phyloP scores from a whole-genome alignment of 768 basidiomycete species.

The Mycena belliarum region DNA sequence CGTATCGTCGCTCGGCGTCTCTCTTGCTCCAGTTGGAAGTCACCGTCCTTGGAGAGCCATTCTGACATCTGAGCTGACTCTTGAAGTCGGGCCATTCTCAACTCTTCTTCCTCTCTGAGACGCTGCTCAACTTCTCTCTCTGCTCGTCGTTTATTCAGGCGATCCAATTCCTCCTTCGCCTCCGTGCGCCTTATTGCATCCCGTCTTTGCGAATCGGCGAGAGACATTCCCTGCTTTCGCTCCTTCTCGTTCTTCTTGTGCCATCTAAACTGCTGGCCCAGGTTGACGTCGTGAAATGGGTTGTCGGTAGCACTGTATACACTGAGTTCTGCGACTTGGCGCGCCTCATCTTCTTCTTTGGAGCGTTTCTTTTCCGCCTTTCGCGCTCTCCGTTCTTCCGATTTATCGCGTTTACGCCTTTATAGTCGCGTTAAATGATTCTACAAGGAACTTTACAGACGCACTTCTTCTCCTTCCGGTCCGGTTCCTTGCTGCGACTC shows the following conservation, averaged over 20 bases:
- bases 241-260: constrained; percentile 99
- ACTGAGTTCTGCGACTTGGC: constrained; percentile 91
- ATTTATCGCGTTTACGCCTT: constrained; percentile 84
- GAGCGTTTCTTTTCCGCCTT: constrained; percentile 87
- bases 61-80: constrained; percentile 98
- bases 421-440: constrained; percentile 8
- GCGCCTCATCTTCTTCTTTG: constrained; percentile 85
- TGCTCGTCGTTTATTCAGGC: constrained; percentile 85
- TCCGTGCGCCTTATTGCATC: constrained; percentile 85
- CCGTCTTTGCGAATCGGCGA: constrained; percentile 74
- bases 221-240: constrained; percentile 78
- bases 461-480: constrained; percentile 50
- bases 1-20: constrained; percentile 88
- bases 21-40: constrained; percentile 96
- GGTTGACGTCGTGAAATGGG: constrained; percentile 96
- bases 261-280: constrained; percentile 97
- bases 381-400: constrained; percentile 80
- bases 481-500: constrained; percentile 40
- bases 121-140: constrained; percentile 89
- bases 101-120: constrained; percentile 90
- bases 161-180: constrained; percentile 93
- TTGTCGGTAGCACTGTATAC: constrained; percentile 97
- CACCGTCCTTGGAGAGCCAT: constrained; percentile 96
- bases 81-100: constrained; percentile 82
- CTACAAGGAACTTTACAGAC: constrained; percentile 16